Percentiles rank a stretch among this genome's conserved stretches.
These are phyloP conservation scores for Suhomyces taliae DNA, from an alignment of 1,139 yeast genomes.

Conservation along the genomic window DNA sequence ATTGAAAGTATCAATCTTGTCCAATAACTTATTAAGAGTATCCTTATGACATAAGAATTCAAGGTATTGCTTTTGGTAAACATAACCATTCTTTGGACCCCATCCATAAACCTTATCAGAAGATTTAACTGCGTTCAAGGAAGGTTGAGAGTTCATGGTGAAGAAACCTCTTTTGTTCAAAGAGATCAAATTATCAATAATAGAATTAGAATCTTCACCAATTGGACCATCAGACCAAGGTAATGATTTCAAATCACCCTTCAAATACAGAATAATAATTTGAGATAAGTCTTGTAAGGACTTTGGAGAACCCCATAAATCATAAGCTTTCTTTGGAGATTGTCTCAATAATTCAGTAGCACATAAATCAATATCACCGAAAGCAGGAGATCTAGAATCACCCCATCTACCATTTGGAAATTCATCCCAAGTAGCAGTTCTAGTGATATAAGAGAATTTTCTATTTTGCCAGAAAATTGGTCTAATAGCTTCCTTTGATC, in stretches of 20 bases:
- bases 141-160: slow-evolving; percentile 95
- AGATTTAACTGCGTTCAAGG: slow-evolving; percentile 77
- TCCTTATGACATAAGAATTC: slow-evolving; percentile 77
- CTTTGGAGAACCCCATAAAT: slow-evolving; percentile 85
- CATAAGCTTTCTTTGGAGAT: slow-evolving; percentile 75
- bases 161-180: slow-evolving; percentile 68
- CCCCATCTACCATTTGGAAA: slow-evolving; percentile 97
- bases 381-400: slow-evolving; percentile 90
- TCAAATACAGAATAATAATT: slow-evolving; percentile 63
- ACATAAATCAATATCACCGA: slow-evolving; percentile 79
- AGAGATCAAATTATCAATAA: slow-evolving; percentile 57
- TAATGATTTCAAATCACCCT: slow-evolving; percentile 69
- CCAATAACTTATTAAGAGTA: slow-evolving; percentile 41
- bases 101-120: slow-evolving; percentile 78
- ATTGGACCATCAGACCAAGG: slow-evolving; percentile 97
- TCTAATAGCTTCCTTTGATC: slow-evolving; percentile 81
- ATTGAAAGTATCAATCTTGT: slow-evolving; percentile 39
- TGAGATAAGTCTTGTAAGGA: slow-evolving; percentile 56
- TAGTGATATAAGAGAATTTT: slow-evolving; percentile 82
- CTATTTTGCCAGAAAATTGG: slow-evolving; percentile 97
- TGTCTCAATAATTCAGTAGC: slow-evolving; percentile 80
- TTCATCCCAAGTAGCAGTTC: slow-evolving; percentile 95
- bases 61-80: slow-evolving; percentile 90
- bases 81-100: slow-evolving; percentile 95
- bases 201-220: slow-evolving; percentile 69